These are phyloP conservation scores for Pythium monospermum DNA, from an alignment of 352 stramenopile species.

Conservation along the genomic window DNA sequence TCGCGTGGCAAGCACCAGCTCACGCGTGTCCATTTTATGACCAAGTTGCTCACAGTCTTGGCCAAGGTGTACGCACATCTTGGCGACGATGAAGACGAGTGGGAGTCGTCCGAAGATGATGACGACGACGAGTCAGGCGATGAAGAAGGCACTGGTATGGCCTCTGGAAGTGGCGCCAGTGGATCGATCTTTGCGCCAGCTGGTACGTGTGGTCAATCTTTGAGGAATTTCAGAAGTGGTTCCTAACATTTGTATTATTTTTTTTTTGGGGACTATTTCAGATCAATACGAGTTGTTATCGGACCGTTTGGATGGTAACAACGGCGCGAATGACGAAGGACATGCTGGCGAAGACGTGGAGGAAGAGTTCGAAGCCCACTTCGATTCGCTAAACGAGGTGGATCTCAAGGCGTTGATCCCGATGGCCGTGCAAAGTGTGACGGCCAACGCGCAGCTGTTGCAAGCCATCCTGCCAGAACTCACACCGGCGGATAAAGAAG, in stretches of 20 bases:
- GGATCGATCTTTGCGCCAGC: constrained; percentile 67
- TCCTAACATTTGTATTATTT: too few species aligned
- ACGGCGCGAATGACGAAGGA: constrained; percentile 21
- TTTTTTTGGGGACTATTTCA: too few species aligned
- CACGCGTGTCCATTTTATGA: constrained; percentile 70
- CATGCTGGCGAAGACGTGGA: constrained; percentile 52
- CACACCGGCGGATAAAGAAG: constrained; percentile 61
- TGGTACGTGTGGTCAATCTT: constrained; percentile 40
- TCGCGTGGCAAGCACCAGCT: constrained; percentile 29
- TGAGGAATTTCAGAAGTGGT: neutral
- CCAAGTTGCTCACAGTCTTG: constrained; percentile 69
- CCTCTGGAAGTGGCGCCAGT: constrained; percentile 6
- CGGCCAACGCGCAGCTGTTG: constrained; percentile 39
- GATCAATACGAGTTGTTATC: constrained; percentile 69
- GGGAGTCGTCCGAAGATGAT: constrained; percentile 66
- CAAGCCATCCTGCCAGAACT: constrained; percentile 66
- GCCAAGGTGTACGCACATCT: constrained; percentile 68
- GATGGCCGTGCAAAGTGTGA: constrained; percentile 50
- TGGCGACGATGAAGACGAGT: constrained; percentile 73
- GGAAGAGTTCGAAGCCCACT: constrained; percentile 77
- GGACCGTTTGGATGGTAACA: constrained; percentile 44
- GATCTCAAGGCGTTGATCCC: constrained; percentile 69
- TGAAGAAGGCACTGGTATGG: constrained; percentile 34
- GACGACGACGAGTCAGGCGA: constrained; percentile 70
- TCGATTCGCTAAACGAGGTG: constrained; percentile 74